Evolutionary conservation across 2,329 filamentous ascomycete species (phyloP).

Genomic region (Apiospora marii): DNA sequence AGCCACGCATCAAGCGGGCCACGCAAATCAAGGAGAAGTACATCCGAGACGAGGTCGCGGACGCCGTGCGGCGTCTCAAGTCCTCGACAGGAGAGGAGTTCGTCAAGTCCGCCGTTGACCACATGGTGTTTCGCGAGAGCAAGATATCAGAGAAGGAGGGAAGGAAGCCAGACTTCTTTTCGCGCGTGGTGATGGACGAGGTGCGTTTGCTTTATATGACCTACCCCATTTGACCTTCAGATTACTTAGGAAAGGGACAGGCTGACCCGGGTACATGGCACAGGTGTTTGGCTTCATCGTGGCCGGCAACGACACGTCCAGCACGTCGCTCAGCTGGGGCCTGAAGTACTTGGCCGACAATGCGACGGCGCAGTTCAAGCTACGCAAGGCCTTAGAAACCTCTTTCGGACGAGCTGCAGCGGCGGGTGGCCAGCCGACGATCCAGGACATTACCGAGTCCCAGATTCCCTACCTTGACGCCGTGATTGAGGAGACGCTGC

Average conservation of each 20-base stretch:
- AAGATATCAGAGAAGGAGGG: not conserved
- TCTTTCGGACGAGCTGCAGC: conserved; percentile 19
- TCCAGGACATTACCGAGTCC: conserved; percentile 28
- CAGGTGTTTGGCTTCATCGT: conserved; percentile 14
- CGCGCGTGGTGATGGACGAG: conserved; percentile 9
- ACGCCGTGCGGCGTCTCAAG: no score
- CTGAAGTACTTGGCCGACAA: no score
- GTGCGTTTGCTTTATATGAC: conserved; percentile 25
- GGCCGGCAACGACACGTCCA: conserved; percentile 23
- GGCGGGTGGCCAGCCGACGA: conserved; percentile 25
- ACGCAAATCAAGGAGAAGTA: no score
- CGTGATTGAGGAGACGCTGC: conserved; percentile 32
- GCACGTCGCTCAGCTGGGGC: no score
- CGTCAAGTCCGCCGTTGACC: not conserved
- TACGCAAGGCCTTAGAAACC: conserved; percentile 25
- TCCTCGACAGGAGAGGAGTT: not conserved
- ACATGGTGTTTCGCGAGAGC: conserved; percentile 49
- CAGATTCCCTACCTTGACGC: conserved; percentile 33
- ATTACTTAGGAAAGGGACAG: no score
- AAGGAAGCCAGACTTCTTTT: not conserved
- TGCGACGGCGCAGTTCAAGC: not conserved
- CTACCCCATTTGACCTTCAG: no score
- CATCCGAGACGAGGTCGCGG: no score
- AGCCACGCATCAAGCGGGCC: no score
- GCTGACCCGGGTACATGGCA: no score